These are phyloP conservation scores for Hibiscus trionum DNA, from an alignment of 345 rosid genomes.

Conservation along the genomic window DNA sequence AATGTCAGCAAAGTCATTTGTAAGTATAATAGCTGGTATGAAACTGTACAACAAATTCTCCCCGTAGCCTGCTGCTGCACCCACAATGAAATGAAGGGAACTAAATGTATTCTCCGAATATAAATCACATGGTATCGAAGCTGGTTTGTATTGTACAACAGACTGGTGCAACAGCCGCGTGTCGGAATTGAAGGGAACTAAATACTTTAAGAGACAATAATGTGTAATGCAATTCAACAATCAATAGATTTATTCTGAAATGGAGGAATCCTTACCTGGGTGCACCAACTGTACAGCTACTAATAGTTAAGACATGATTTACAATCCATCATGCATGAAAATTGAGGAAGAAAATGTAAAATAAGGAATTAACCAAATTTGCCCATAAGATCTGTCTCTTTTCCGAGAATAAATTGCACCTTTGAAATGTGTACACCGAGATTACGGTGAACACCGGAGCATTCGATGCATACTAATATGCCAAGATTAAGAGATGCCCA, in stretches of 20 bases:
- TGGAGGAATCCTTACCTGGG: neutral
- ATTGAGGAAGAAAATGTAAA: neutral
- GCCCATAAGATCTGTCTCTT: neutral
- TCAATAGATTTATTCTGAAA: neutral
- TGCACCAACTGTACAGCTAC: neutral
- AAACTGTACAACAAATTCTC: neutral
- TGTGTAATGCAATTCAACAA: neutral
- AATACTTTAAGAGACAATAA: neutral
- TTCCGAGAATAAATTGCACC: neutral
- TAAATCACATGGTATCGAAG: neutral
- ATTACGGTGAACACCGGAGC: neutral
- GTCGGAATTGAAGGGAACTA: neutral
- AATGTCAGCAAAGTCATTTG: neutral
- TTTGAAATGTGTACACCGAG: neutral
- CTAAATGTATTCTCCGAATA: neutral
- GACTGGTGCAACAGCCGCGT: neutral
- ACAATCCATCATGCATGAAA: neutral
- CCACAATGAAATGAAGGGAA: neutral
- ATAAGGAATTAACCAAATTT: neutral
- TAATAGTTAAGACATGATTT: neutral
- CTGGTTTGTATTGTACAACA: neutral
- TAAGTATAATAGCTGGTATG: neutral
- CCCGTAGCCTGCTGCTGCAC: neutral
- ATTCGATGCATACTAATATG: neutral
- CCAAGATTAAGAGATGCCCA: neutral